Percentiles rank a stretch among this genome's conserved stretches.
These are phyloP conservation scores for Filobasidium wieringae DNA, from an alignment of 768 basidiomycete genomes.

Conservation along the genomic window DNA sequence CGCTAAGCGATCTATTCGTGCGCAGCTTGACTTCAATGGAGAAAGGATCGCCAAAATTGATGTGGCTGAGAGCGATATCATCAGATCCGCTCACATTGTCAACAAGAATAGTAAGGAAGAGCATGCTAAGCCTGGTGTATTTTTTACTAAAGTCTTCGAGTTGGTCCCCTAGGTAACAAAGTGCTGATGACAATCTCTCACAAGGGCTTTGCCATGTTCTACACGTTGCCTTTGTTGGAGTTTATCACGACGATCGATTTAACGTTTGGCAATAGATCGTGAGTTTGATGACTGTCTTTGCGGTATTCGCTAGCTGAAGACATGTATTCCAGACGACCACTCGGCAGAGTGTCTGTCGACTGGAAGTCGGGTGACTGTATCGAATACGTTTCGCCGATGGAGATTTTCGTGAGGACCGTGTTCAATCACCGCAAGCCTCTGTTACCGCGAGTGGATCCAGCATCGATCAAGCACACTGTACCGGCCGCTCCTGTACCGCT, in stretches of 20 bases:
- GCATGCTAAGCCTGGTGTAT: neutral
- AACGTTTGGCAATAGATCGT: constrained; percentile 23
- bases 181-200: constrained; percentile 32
- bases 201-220: constrained; percentile 28
- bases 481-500: constrained; percentile 35
- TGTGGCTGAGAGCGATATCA: constrained; percentile 50
- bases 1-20: constrained; percentile 52
- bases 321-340: constrained; percentile 15
- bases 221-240: constrained; percentile 32
- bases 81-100: constrained; percentile 46
- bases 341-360: constrained; percentile 36
- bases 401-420: constrained; percentile 35
- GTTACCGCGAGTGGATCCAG: constrained; percentile 27
- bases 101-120: constrained; percentile 49
- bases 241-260: constrained; percentile 25
- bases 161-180: constrained; percentile 25
- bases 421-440: constrained; percentile 37
- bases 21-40: constrained; percentile 52
- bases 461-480: constrained; percentile 20
- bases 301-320: neutral
- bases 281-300: neutral
- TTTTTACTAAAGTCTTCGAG: neutral
- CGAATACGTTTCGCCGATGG: constrained; percentile 30
- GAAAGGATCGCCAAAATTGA: constrained; percentile 57
- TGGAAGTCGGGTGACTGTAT: constrained; percentile 38